Evolutionary conservation across 768 basidiomycete genomes (phyloP).

Genomic region (Trametes maxima): DNA sequence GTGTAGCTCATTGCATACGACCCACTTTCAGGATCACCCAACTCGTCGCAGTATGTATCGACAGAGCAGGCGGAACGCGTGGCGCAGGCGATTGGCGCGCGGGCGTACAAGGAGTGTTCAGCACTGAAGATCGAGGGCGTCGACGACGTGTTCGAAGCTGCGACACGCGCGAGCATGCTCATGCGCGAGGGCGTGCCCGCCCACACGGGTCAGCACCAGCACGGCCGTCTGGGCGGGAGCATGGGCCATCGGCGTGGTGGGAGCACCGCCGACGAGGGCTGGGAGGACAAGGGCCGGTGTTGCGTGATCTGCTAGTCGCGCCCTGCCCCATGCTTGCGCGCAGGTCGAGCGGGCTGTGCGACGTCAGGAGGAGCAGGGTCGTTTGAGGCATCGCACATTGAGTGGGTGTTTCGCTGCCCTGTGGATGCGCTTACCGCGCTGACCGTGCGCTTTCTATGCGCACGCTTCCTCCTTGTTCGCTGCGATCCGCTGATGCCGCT

Average conservation of each 20-base stretch:
- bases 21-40: slow-evolving; percentile 39
- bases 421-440: background rate
- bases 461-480: background rate
- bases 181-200: slow-evolving; percentile 77
- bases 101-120: slow-evolving; percentile 94
- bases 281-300: slow-evolving; percentile 56
- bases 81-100: slow-evolving; percentile 83
- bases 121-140: slow-evolving; percentile 90
- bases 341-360: background rate
- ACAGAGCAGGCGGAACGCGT: slow-evolving; percentile 81
- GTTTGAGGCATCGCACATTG: background rate
- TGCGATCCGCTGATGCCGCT: background rate
- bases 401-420: slow-evolving; percentile 11
- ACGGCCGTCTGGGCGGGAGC: slow-evolving; percentile 39
- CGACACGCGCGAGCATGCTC: slow-evolving; percentile 94
- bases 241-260: slow-evolving; percentile 31
- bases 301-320: slow-evolving; percentile 64
- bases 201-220: slow-evolving; percentile 51
- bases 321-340: background rate
- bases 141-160: slow-evolving; percentile 97
- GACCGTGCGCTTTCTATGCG: slow-evolving; percentile 1
- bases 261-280: slow-evolving; percentile 30
- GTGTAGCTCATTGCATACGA: no score
- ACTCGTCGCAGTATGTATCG: slow-evolving; percentile 63
- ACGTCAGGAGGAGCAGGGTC: background rate